Conservation (phyloP, 805 yeast genomes). For the Pichia deserticola region DNA sequence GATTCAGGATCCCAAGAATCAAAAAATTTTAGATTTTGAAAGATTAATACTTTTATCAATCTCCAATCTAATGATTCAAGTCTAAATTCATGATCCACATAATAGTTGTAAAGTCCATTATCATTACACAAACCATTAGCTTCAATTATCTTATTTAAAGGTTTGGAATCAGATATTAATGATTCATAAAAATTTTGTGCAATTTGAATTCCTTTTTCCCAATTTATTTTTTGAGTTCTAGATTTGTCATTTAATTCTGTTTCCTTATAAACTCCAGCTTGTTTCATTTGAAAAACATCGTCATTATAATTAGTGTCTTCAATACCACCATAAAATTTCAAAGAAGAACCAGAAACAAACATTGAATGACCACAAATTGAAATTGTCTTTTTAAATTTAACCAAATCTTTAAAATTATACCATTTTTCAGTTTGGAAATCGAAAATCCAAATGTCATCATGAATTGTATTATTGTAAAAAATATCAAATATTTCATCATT, state of each 20-base stretch:
- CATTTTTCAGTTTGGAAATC: slow-evolving; percentile 38
- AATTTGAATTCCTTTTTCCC: neutral
- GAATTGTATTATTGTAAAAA: slow-evolving; percentile 23
- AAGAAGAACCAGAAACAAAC: slow-evolving; percentile 12
- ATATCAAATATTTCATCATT: slow-evolving; percentile 13
- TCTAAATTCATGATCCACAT: neutral
- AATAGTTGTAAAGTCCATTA: neutral
- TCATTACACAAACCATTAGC: too few species aligned
- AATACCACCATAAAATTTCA: slow-evolving; percentile 23
- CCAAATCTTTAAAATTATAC: slow-evolving; percentile 22
- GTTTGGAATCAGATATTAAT: neutral
- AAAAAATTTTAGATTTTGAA: neutral
- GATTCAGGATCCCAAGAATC: slow-evolving; percentile 1
- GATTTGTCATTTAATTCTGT: neutral
- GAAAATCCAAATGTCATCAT: slow-evolving; percentile 47
- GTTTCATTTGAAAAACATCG: neutral
- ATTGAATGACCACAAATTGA: slow-evolving; percentile 24
- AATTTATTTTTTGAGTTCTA: neutral
- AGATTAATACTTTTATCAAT: neutral
- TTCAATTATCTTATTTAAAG: neutral
- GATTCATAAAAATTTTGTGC: neutral
- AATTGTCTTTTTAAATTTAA: slow-evolving; percentile 3
- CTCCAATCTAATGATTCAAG: neutral
- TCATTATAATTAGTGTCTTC: slow-evolving; percentile 11
- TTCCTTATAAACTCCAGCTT: neutral